Percentiles rank a stretch among this genome's conserved stretches.
Evolutionary conservation across 257 asterid genomes (phyloP).

Genomic region (Solanum chilense): DNA sequence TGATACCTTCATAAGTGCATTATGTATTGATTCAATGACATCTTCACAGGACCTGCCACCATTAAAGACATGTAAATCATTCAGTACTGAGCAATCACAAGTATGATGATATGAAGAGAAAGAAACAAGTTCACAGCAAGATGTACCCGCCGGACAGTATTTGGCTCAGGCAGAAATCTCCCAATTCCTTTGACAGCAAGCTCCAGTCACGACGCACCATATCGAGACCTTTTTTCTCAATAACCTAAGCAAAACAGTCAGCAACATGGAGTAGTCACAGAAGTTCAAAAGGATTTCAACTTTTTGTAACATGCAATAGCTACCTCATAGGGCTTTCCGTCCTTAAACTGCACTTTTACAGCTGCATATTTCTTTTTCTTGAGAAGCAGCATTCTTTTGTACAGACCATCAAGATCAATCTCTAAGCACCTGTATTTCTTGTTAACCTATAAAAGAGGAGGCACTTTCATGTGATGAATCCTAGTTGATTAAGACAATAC

Average conservation of each 20-base stretch:
- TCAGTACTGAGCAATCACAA: background rate
- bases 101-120: background rate
- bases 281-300: background rate
- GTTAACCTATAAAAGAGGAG: constrained; percentile 54
- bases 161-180: constrained; percentile 89
- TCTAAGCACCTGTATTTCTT: constrained; percentile 91
- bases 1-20: constrained; percentile 70
- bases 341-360: constrained; percentile 78
- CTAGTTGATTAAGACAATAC: background rate
- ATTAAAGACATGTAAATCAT: background rate
- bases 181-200: constrained; percentile 84
- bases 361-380: constrained; percentile 99
- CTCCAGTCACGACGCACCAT: constrained; percentile 99
- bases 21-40: constrained; percentile 85
- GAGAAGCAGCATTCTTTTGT: constrained; percentile 91
- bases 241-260: constrained; percentile 34
- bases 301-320: constrained; percentile 8
- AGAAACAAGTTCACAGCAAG: constrained; percentile 1
- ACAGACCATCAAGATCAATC: constrained; percentile 95
- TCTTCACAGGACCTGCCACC: constrained; percentile 82
- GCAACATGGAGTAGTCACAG: background rate
- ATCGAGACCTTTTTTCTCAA: constrained; percentile 96
- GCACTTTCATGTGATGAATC: background rate
- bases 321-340: constrained; percentile 69
- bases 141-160: constrained; percentile 86